phyloP scores from a whole-genome alignment of 495 filamentous ascomycete species.

The Aspergillus mulundensis region DNA sequence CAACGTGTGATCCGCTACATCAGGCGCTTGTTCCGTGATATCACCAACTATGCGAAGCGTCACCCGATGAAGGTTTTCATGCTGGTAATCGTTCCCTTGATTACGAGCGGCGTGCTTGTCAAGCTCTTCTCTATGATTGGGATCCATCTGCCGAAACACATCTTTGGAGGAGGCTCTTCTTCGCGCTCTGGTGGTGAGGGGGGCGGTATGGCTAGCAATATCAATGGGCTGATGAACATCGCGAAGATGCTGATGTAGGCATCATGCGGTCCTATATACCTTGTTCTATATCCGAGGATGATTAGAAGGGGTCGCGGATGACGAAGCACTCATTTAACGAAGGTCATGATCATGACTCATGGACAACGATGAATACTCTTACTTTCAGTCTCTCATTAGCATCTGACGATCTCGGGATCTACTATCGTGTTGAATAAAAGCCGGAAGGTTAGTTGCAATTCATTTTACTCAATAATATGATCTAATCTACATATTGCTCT shows the following conservation, averaged over 20 bases:
- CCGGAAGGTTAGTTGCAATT: constrained; percentile 18
- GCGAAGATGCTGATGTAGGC: constrained; percentile 63
- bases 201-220: constrained; percentile 39
- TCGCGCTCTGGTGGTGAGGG: constrained; percentile 22
- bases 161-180: constrained; percentile 40
- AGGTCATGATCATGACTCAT: constrained; percentile 16
- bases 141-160: constrained; percentile 59
- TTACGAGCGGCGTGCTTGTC: constrained; percentile 74
- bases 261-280: neutral
- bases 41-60: constrained; percentile 68
- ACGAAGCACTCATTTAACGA: constrained; percentile 6
- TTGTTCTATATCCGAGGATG: neutral
- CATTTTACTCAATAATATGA: neutral
- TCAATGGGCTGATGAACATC: constrained; percentile 51
- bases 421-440: constrained; percentile 1
- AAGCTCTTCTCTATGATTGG: constrained; percentile 72
- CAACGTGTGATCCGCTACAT: constrained; percentile 64
- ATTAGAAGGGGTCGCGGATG: neutral
- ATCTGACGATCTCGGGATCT: neutral
- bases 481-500: neutral
- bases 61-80: constrained; percentile 82
- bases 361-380: constrained; percentile 13
- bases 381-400: neutral
- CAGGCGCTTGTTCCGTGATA: constrained; percentile 66
- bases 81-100: constrained; percentile 76